Base-by-base conservation (phyloP, 306 rosid species). In the Glycyrrhiza uralensis region DNA sequence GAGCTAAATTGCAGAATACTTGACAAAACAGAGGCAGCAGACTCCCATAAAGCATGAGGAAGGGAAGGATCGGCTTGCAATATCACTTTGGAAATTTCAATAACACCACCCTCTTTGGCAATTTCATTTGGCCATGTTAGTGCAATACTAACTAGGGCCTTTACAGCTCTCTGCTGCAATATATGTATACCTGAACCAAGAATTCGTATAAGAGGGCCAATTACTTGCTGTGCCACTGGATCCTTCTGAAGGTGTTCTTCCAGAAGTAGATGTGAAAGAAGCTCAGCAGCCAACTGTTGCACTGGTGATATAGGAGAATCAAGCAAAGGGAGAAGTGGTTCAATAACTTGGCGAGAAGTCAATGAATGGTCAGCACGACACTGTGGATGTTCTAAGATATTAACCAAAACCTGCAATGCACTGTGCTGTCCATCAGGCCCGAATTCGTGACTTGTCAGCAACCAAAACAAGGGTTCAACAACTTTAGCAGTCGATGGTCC, bases 371-470 rank as follows among this genome's bases (percentile, higher is more conserved):
- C 99, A 77, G 99, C 89, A 71, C 97, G 97, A 49, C 99, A 95
- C 69, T 91, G 93, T 77, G 93, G 92, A 85, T 92, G 96, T 83
- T 95, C 99, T 61, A 95, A 81, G 71, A 95, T 88, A 72, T 95
- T 95, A 77, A 95, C 99, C 69, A 95, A 92, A 81, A 91, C 96
- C 87, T 95, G 99, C 74, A 91, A 72, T 3, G 90, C 84, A 83
- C 99, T 89, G 67, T 95, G 99, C 83, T 87, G 99, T 62, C 97
- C 99, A 66, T 95, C 96, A 55, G 97, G 97, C 71, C 90, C 96
- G 75, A 95, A 82, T 58, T 95, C 97, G 46, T 90, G 86, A 79
- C 87, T 91, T 59, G 88, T 74, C 84, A 95, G 79, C 84, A 95
- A 82, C 85, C 82, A 69, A 80, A 95, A 95, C 80, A 92, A 86